Evolutionary conservation across 2,329 filamentous ascomycete species (phyloP).

Genomic region (Monosporascus sp.): DNA sequence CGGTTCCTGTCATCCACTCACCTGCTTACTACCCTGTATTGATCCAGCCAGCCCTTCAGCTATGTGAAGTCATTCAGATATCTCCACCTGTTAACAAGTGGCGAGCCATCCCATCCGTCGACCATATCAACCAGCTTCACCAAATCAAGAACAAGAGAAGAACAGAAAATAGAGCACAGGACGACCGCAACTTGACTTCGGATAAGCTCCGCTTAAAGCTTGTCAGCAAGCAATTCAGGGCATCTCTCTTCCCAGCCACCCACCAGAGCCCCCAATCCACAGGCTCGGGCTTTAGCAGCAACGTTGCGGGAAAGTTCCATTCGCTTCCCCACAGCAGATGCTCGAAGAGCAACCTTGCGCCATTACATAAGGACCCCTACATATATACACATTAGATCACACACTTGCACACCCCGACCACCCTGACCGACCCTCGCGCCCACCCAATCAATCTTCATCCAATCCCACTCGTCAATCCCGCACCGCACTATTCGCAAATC

Average conservation of each 20-base stretch:
- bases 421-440: background rate
- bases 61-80: no score
- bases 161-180: no score
- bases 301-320: background rate
- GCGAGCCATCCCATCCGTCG: no score
- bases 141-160: no score
- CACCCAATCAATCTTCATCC: background rate
- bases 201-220: no score
- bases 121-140: no score
- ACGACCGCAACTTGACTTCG: no score
- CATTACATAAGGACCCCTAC: background rate
- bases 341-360: background rate
- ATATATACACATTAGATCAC: background rate
- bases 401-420: background rate
- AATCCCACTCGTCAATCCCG: background rate
- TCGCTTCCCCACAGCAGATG: background rate
- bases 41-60: no score
- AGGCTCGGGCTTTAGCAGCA: background rate
- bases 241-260: background rate
- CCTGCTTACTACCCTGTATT: background rate
- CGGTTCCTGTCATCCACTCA: background rate
- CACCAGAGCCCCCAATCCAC: constrained; percentile 4
- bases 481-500: background rate
- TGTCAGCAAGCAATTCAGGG: no score
- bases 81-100: no score